Conservation (phyloP, 495 filamentous ascomycete species). For the Umbilicaria muhlenbergii region DNA sequence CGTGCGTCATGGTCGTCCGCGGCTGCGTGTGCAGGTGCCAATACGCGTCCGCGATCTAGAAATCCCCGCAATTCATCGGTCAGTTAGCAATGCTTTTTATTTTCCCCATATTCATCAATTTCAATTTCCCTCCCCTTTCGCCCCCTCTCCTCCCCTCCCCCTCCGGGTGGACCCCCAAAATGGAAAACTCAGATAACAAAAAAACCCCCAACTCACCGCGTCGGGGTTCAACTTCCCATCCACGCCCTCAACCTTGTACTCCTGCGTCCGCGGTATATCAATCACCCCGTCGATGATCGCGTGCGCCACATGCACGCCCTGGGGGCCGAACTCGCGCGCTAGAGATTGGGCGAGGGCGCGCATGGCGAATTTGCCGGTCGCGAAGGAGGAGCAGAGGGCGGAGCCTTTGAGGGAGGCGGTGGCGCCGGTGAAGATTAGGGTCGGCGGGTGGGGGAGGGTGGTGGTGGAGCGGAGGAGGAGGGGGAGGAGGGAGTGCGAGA, state of each 20-base stretch:
- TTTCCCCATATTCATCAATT: not conserved
- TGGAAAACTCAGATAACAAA: not conserved
- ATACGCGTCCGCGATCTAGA: slow-evolving; percentile 76
- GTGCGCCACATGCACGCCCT: slow-evolving; percentile 80
- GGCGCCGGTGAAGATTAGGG: slow-evolving; percentile 77
- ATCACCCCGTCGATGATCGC: slow-evolving; percentile 80
- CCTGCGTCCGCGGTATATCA: slow-evolving; percentile 60
- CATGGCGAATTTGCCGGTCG: slow-evolving; percentile 65
- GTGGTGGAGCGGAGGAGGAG: slow-evolving; percentile 49
- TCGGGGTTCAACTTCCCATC: slow-evolving; percentile 70
- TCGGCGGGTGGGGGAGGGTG: slow-evolving; percentile 45
- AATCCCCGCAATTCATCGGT: not conserved
- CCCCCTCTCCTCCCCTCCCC: not conserved
- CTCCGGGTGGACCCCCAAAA: too few species aligned
- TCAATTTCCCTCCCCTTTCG: slow-evolving; percentile 5
- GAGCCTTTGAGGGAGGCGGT: slow-evolving; percentile 68
- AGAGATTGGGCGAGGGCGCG: slow-evolving; percentile 65
- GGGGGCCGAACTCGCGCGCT: slow-evolving; percentile 75
- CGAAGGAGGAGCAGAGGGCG: slow-evolving; percentile 55
- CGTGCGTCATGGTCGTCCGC: slow-evolving; percentile 62
- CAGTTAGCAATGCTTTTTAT: too few species aligned
- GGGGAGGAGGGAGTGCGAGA: slow-evolving; percentile 59
- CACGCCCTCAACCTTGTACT: slow-evolving; percentile 36
- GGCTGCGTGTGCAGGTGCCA: slow-evolving; percentile 84
- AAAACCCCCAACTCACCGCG: slow-evolving; percentile 46